Base-by-base conservation (phyloP, 495 filamentous ascomycete genomes). In the Aspergillus taichungensis region DNA sequence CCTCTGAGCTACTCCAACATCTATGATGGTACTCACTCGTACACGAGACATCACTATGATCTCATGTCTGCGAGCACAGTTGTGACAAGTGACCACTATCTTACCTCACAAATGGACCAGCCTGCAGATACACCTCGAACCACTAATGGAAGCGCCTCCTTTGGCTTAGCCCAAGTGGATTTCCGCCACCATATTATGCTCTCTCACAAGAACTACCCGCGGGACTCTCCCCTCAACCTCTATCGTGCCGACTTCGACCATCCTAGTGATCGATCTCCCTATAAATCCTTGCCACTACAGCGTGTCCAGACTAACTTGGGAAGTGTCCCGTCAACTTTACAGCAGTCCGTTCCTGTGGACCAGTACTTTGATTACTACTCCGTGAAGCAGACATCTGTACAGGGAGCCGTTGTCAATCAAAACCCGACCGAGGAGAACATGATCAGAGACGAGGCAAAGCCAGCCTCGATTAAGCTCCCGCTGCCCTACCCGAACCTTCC, bases 211-310 rank as follows among this genome's bases (percentile, higher is more conserved):
- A 42, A 38, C n/a, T 13, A 45, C 13, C 27, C 42, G 29, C 33
- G 40, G 13, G 10, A 44, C 7, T 43, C 53, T 11, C 48, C 54
- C 6, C 32, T 57, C 8, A 45, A 47, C 13, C 31, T 54, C 33
- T 57, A 57, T 14, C 35, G 48, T 6, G 48, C 42, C 13, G 51
- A 42, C 34, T 57, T 54, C 14, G 54, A 57, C 38, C 51, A 41
- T 9, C 46, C 51, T 11, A 37, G 50, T 5, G 37, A 52, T 32
- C 46, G 47, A 11, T 57, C 54, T 13, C 54, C 54, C 14, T 57
- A 57, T 31, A 47, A 51, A 32, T 41, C 51, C 3, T 35, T 52
- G 18, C 42, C 38, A 11, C 6, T 50, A 14, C 52, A 43, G 18
- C 18, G 18, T 24, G 18, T 24, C 18, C 18, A 24, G 4, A 4